Conservation (phyloP, 208 protist genomes). For the Wallacemonas sp. region DNA sequence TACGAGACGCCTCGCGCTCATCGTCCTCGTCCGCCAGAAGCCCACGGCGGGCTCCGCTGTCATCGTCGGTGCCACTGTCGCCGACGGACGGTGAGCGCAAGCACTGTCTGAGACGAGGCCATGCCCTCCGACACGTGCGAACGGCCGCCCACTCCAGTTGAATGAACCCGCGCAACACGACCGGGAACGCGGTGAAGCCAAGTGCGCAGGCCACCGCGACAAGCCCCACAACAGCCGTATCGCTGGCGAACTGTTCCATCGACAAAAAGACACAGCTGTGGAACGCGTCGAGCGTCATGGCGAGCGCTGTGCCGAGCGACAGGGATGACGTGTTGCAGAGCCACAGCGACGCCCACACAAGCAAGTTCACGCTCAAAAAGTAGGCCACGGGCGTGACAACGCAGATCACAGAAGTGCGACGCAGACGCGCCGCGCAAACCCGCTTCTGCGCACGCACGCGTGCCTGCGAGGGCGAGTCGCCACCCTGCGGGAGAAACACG, state of each 20-base stretch:
- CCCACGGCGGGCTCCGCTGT: conserved; percentile 5
- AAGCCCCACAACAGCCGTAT: conserved; percentile 46
- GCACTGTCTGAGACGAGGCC: background rate
- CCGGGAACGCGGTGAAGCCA: conserved; percentile 76
- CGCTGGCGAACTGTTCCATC: conserved; percentile 53
- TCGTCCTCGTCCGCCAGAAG: conserved; percentile 18
- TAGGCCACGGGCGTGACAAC: conserved; percentile 51
- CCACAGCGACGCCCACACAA: conserved; percentile 39
- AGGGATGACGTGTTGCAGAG: conserved; percentile 48
- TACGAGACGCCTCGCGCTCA: too few species aligned
- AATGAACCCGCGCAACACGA: conserved; percentile 62
- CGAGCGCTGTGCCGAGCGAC: conserved; percentile 33
- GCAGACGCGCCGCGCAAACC: conserved; percentile 42
- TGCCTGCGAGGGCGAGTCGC: conserved; percentile 47
- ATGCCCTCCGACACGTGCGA: background rate
- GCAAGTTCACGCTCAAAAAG: conserved; percentile 41
- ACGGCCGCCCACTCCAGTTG: conserved; percentile 37
- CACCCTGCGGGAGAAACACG: conserved; percentile 32
- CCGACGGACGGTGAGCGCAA: background rate
- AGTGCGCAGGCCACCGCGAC: conserved; percentile 57
- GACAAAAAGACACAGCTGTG: conserved; percentile 73
- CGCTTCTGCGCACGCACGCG: conserved; percentile 43
- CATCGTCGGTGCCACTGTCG: conserved; percentile 9
- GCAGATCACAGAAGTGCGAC: conserved; percentile 53
- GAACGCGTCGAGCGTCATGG: conserved; percentile 59